Conservation (phyloP, 1,139 yeast species). For the Candida glucosophila region DNA sequence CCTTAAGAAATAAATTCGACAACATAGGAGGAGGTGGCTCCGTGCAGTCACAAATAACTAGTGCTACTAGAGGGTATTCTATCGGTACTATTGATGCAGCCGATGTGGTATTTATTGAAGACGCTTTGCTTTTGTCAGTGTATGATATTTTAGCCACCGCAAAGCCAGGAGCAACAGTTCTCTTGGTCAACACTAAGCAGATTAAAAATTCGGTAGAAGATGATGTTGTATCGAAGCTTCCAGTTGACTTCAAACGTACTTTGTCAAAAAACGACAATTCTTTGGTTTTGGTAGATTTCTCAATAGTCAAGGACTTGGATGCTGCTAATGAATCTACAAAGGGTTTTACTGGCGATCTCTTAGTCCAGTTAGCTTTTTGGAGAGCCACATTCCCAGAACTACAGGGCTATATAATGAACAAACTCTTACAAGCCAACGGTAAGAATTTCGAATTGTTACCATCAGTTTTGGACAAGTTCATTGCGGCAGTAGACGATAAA, state of each 20-base stretch:
- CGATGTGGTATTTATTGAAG: slow-evolving; percentile 58
- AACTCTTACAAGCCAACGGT: slow-evolving; percentile 74
- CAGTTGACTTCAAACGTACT: slow-evolving; percentile 44
- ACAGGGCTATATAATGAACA: slow-evolving; percentile 63
- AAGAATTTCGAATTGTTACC: slow-evolving; percentile 77
- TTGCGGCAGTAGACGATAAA: slow-evolving; percentile 42
- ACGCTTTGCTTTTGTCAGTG: slow-evolving; percentile 40
- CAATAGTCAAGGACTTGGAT: slow-evolving; percentile 46
- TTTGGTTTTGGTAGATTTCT: slow-evolving; percentile 49
- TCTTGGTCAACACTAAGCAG: slow-evolving; percentile 36
- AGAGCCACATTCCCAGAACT: slow-evolving; percentile 55
- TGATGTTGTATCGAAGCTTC: slow-evolving; percentile 43
- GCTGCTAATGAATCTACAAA: slow-evolving; percentile 49
- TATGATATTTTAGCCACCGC: slow-evolving; percentile 58
- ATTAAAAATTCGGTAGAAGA: slow-evolving; percentile 33
- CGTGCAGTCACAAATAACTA: slow-evolving; percentile 67
- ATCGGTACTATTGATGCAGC: slow-evolving; percentile 47
- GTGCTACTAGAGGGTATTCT: no score
- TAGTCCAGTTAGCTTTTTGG: slow-evolving; percentile 79
- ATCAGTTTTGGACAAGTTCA: slow-evolving; percentile 67
- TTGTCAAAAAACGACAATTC: slow-evolving; percentile 46
- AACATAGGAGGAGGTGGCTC: slow-evolving; percentile 65
- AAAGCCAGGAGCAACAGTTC: slow-evolving; percentile 46
- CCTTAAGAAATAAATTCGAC: slow-evolving; percentile 61
- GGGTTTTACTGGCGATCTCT: slow-evolving; percentile 70